These are phyloP conservation scores for Nepenthes mirabilis DNA, from an alignment of 148 eudicot species.

Conservation along the genomic window DNA sequence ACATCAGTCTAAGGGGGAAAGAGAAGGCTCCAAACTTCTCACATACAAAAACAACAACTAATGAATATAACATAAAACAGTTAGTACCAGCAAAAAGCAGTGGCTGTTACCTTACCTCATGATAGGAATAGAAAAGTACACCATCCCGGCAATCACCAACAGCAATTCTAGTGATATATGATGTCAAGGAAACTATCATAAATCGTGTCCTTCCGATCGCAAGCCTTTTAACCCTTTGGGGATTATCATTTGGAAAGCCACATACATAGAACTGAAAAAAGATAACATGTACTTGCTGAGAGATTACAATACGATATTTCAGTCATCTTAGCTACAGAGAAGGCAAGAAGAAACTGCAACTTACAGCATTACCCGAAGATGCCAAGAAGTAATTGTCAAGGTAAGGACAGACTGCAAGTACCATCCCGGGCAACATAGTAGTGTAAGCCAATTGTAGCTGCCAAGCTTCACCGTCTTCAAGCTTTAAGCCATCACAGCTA, in stretches of 20 bases:
- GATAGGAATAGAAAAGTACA: slow-evolving; percentile 63
- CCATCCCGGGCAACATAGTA: slow-evolving; percentile 50
- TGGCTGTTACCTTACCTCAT: slow-evolving; percentile 39
- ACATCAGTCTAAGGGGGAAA: background rate
- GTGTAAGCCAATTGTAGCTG: slow-evolving; percentile 45
- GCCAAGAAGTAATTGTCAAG: slow-evolving; percentile 85
- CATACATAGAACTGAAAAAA: slow-evolving; percentile 75
- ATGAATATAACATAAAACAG: background rate
- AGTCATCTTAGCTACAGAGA: background rate
- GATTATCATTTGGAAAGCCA: slow-evolving; percentile 63
- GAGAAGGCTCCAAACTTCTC: background rate
- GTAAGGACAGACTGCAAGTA: slow-evolving; percentile 76
- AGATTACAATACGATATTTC: background rate
- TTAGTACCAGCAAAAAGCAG: background rate
- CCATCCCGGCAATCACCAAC: slow-evolving; percentile 99
- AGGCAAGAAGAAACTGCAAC: slow-evolving; percentile 13
- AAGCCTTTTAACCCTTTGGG: slow-evolving; percentile 54
- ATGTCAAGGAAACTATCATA: slow-evolving; percentile 66
- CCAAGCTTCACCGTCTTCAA: slow-evolving; percentile 87
- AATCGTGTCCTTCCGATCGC: slow-evolving; percentile 72
- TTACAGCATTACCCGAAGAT: slow-evolving; percentile 79
- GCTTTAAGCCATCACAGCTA: slow-evolving; percentile 57
- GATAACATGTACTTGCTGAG: background rate
- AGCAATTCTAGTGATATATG: slow-evolving; percentile 76
- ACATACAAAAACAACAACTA: background rate